These are phyloP conservation scores for Naegleria lovaniensis DNA, from an alignment of 208 protist genomes.

Conservation along the genomic window DNA sequence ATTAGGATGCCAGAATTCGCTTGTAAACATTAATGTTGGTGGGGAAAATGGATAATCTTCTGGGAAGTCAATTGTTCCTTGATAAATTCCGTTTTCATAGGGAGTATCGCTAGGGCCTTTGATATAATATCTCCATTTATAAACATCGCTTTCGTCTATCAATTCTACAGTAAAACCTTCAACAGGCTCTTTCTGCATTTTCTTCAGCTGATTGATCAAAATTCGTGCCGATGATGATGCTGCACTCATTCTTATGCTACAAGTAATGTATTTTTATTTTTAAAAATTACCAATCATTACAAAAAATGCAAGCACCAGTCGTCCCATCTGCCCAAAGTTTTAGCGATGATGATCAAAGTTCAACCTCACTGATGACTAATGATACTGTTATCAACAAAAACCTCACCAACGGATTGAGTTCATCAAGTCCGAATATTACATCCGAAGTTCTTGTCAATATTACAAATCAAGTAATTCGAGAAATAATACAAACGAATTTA, in stretches of 20 bases:
- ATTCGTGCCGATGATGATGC: conserved; percentile 39
- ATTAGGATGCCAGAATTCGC: conserved; percentile 95
- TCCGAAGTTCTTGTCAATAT: too few relatives aligned
- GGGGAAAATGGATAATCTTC: conserved; percentile 91
- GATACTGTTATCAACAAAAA: too few relatives aligned
- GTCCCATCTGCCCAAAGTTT: too few relatives aligned
- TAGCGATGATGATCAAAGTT: too few relatives aligned
- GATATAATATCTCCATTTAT: conserved; percentile 71
- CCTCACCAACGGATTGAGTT: too few relatives aligned
- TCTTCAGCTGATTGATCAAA: conserved; percentile 76
- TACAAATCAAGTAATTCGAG: neutral
- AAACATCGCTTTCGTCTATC: conserved; percentile 67
- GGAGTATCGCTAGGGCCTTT: conserved; percentile 65
- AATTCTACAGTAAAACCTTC: conserved; percentile 79
- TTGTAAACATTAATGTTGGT: conserved; percentile 83
- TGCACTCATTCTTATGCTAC: neutral
- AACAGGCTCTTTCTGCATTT: conserved; percentile 72
- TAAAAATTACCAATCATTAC: too few relatives aligned
- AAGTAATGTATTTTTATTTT: too few relatives aligned
- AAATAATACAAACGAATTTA: neutral
- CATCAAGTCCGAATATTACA: too few relatives aligned
- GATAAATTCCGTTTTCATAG: conserved; percentile 51
- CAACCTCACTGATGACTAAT: too few relatives aligned
- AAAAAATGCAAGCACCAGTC: too few relatives aligned
- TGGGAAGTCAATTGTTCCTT: conserved; percentile 78